Base-by-base conservation (phyloP, 805 yeast species). In the Candida stauntonica region DNA sequence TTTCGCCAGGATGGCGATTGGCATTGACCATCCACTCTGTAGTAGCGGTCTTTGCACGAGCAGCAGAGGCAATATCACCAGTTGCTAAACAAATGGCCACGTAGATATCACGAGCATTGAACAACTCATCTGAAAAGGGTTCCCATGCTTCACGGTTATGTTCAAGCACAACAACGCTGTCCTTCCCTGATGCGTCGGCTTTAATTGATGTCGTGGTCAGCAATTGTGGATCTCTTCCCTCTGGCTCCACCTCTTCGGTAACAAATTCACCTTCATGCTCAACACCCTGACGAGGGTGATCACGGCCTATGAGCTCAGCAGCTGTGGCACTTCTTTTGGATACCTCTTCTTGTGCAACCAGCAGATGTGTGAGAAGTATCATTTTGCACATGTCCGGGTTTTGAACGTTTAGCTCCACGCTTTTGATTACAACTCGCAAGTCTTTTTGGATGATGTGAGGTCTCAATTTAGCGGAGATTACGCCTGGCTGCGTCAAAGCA, bases 21-120 rank as follows among this genome's bases (percentile, higher is more conserved):
- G 88, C 83, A 48, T 75, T 61, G n/a, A 79, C 62, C 93, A 83
- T 84, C 70, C 84, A 73, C 51, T 76, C 77, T 8, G 81, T 78
- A 39, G 85, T 75, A 20, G 79, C 70, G 46, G 77, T 65, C 48
- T 80, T 81, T 32, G 82, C 69, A 35, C 74, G 65, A 15, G 79
- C 62, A 2, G 89, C 87, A 33, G 73, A 62, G 15, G 73, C 63
- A 35, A 78, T 63, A 55, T 83, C 87, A n/a, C 86, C 86, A 13
- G 77, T 67, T 1, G 82, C 71, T 39, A 86, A 61, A 44, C 84
- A 81, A 28, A 79, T 65, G 3, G 93, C 87, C 3, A 85, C 78
- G 47, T 80, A 75, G 40, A 86, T 54, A 50, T 88, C 95, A 60
- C 91, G 70, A 2, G 86, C 81, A 39, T 79, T 77, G 57, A 88